A percentile compares a stretch with the other conserved stretches of the same genome.
Evolutionary conservation across 108 stramenopile species (phyloP).

Genomic region (Cyclotella sp.): DNA sequence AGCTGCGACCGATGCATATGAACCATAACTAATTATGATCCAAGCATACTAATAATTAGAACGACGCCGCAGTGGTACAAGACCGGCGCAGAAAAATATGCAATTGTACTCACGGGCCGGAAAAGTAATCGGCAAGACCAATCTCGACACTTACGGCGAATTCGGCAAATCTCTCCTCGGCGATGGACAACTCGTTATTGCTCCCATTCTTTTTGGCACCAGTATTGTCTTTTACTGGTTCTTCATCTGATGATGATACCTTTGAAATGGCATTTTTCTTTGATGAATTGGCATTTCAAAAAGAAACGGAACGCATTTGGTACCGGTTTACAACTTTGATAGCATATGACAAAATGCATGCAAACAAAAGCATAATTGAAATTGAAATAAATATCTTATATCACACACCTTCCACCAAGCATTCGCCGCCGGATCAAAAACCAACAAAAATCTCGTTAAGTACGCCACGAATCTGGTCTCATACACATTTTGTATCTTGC

Average conservation of each 20-base stretch:
- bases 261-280: constrained; percentile 22
- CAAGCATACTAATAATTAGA: not conserved
- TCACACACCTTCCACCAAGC: constrained; percentile 71
- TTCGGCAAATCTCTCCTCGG: constrained; percentile 68
- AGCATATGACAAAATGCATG: too few relatives aligned
- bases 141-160: constrained; percentile 88
- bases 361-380: not conserved
- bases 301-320: not conserved
- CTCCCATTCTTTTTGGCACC: not conserved
- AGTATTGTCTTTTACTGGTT: constrained; percentile 13
- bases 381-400: not conserved
- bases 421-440: constrained; percentile 78
- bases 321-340: too few relatives aligned
- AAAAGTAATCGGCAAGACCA: constrained; percentile 87
- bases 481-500: constrained; percentile 78
- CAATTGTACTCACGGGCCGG: constrained; percentile 56
- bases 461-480: constrained; percentile 83
- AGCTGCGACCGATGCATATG: constrained; percentile 72
- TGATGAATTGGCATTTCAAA: too few relatives aligned
- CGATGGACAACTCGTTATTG: constrained; percentile 7
- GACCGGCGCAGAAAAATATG: not conserved
- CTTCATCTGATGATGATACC: constrained; percentile 30
- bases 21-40: constrained; percentile 56
- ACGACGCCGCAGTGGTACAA: not conserved
- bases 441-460: constrained; percentile 81